Percentiles rank a stretch among this genome's conserved stretches.
Conservation (phyloP, 23 red algal species). For the Porphyridium purpureum region DNA sequence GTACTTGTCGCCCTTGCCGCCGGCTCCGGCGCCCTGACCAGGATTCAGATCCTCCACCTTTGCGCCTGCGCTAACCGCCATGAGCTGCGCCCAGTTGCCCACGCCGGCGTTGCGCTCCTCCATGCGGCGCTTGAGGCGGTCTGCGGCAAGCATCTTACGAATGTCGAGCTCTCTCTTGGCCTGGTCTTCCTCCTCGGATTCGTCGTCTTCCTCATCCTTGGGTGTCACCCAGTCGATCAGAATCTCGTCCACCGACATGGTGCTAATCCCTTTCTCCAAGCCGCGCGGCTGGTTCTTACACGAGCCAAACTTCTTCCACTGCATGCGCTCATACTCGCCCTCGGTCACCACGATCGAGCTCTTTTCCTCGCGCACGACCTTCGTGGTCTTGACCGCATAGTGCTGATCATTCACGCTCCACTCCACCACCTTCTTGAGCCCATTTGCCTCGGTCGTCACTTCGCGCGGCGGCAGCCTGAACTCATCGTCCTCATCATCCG, state of each 20-base stretch:
- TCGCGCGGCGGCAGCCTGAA: conserved; percentile 64
- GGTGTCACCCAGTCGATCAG: conserved; percentile 62
- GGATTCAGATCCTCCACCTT: conserved; percentile 55
- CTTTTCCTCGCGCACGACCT: conserved; percentile 30
- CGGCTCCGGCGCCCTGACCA: conserved; percentile 18
- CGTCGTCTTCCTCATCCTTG: conserved; percentile 34
- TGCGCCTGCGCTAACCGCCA: conserved; percentile 81
- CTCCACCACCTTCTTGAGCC: conserved; percentile 73
- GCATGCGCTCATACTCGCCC: conserved; percentile 46
- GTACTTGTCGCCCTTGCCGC: conserved; percentile 54
- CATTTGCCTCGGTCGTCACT: conserved; percentile 54
- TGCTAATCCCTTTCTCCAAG: conserved; percentile 44
- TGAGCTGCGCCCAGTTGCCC: conserved; percentile 79
- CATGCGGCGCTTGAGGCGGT: conserved; percentile 42
- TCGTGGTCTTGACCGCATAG: conserved; percentile 45
- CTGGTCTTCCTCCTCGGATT: conserved; percentile 45
- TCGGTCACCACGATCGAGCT: conserved; percentile 44
- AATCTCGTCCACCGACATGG: conserved; percentile 56
- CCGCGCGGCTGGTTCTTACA: conserved; percentile 37
- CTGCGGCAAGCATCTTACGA: conserved; percentile 43
- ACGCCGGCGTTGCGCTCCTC: conserved; percentile 55
- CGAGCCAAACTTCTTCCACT: conserved; percentile 86
- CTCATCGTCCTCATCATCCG: conserved; percentile 45
- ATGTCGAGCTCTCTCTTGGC: conserved; percentile 50
- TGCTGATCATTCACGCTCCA: conserved; percentile 71